Base-by-base conservation (phyloP, 495 filamentous ascomycete species). In the Lasiosphaeria hispida region DNA sequence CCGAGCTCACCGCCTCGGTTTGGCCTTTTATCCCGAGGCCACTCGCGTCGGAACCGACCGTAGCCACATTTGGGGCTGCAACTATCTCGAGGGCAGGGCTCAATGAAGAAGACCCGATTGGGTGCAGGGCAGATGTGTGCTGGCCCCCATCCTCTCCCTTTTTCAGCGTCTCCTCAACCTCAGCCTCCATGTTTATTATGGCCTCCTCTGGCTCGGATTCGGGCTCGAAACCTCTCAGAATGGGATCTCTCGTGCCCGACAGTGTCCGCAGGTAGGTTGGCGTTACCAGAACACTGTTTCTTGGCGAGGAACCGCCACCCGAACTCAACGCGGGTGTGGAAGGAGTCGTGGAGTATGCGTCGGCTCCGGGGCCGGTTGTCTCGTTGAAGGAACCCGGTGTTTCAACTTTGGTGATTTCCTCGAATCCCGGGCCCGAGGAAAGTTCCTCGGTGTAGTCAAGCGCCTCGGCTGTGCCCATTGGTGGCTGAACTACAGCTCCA, bases 311-410 rank as follows among this genome's bases (percentile, higher is more conserved):
- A 9, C 64, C 67, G 14, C 51, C 59, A 19, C 74, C 72, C 15
- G 59, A 63, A 53, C 67, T 69, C 10, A 77, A 41, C 7, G 60
- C 74, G 15, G 74, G 74, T 14, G 74, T 75, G 8, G 73, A 71
- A 9, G 73, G 73, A 39, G 71, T 64, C 19, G 68, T 71, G 23
- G 70, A 70, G 56, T 67, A 63, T 11, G 60, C 59, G 10, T 67
- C 60, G 23, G 47, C 54, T 18, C 50, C 52, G 36, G 64, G 64
- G 41, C 38, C 62, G 7, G 3, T 30, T 5, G 38, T 11, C 7
- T 48, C 37, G 8, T 37, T 18, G 51, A 62, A 34, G n/a, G 51
- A 39, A 53, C 47, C 54, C 33, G 45, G 52, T 14, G 39, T 48
- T n/a, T 43, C 53, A 15, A 48, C 47, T 13, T 52, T 63, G 45